Evolutionary conservation across 495 filamentous ascomycete species (phyloP), one percentile per base, ranked within the genome.

Genomic region (Sabuloglossum arenarium): DNA sequence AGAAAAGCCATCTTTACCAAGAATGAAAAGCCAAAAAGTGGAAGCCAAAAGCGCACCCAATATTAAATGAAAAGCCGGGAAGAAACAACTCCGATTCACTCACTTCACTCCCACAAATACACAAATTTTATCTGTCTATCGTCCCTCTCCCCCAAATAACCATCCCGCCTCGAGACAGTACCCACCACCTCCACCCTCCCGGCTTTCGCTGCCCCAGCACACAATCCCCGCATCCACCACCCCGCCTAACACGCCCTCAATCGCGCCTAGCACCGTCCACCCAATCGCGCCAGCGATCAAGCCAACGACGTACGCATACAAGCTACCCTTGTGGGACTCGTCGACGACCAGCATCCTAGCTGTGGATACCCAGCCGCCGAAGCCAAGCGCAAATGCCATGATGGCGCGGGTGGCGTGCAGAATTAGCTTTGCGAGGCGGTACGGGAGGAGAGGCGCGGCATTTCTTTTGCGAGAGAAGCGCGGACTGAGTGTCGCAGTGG

Each of bases 351-450:
- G 69, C 10, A 69, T 61, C 19, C 66, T 78, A 19, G 91, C 87
- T 30, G 88, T 90, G 54, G 83, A 82, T n/a, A 97, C 87, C 91
- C 91, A 98, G 27, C 86, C 91, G n/a, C 85, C 90, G 63, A 95
- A 90, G 0, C 91, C 93, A 28, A 98, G 74, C 1, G 84, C 84
- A 37, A 85, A 76, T 6, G 87, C 85, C 76, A 93, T 93, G 61
- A 96, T 85, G 61, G 85, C 83, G 21, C 91, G 77, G 19, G 86
- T 87, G 21, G 91, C 89, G 60, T 93, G 84, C 12, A 98, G 79
- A 21, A 98, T 79, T 56, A 98, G 75, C 63, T 95, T 95, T 4
- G 90, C 86, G 21, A 97, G 79, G 24, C 82, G 79, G 63, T 97
- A 98, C 3, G 91, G 81, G 32, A 79, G 65, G 29, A 83, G 65